These are phyloP conservation scores for Globisporangium viniferum DNA, from an alignment of 352 stramenopile genomes.

Conservation along the genomic window DNA sequence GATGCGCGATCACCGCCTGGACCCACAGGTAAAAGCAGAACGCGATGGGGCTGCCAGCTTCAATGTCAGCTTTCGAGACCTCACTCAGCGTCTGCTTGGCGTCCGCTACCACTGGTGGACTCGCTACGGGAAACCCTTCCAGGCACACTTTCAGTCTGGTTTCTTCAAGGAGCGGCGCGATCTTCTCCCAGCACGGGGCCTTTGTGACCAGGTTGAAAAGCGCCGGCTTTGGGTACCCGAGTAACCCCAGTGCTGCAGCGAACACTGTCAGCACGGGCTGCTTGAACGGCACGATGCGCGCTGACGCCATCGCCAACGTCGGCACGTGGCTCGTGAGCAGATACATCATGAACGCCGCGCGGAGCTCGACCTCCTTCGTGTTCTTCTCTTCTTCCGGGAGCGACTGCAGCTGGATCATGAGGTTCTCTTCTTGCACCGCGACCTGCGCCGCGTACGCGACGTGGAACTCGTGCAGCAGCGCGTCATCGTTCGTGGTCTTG, in stretches of 20 bases:
- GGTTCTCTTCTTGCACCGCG: slow-evolving; percentile 62
- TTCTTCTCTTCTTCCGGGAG: slow-evolving; percentile 39
- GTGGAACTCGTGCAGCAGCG: slow-evolving; percentile 57
- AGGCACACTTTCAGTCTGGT: slow-evolving; percentile 23
- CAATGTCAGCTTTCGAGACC: slow-evolving; percentile 49
- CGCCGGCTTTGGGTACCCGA: slow-evolving; percentile 35
- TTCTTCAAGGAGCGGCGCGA: slow-evolving; percentile 48
- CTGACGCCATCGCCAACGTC: slow-evolving; percentile 40
- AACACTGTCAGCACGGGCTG: slow-evolving; percentile 42
- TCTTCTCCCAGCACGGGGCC: slow-evolving; percentile 58
- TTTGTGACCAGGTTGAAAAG: slow-evolving; percentile 59
- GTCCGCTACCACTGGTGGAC: slow-evolving; percentile 18
- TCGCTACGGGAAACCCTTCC: slow-evolving; percentile 19
- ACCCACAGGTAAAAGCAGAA: slow-evolving; percentile 51
- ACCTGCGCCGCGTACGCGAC: slow-evolving; percentile 54
- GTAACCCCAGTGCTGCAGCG: slow-evolving; percentile 39
- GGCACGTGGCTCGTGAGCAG: slow-evolving; percentile 48
- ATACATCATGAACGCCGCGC: slow-evolving; percentile 47
- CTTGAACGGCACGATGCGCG: slow-evolving; percentile 65
- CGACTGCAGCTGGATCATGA: slow-evolving; percentile 41
- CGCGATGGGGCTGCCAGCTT: slow-evolving; percentile 41
- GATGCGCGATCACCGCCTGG: slow-evolving; percentile 46
- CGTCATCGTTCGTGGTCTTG: slow-evolving; percentile 43
- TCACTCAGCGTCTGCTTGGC: slow-evolving; percentile 47
- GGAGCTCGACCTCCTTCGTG: slow-evolving; percentile 56